phyloP scores from a whole-genome alignment of 805 yeast species.

The Saccharomycopsis babjevae region DNA sequence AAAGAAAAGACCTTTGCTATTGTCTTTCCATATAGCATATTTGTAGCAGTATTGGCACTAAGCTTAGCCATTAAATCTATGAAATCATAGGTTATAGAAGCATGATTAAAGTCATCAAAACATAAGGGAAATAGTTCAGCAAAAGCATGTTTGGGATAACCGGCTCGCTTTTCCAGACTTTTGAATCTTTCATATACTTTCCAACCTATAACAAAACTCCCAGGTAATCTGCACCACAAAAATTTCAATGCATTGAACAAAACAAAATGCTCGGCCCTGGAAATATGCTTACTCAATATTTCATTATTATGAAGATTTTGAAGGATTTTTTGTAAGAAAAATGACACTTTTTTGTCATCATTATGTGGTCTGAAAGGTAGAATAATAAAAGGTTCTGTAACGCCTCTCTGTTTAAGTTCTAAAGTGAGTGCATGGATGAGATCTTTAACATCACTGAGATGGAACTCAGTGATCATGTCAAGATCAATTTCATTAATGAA shows the following conservation, averaged over 20 bases:
- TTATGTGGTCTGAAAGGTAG: slow-evolving; percentile 70
- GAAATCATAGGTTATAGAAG: slow-evolving; percentile 85
- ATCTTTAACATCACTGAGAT: slow-evolving; percentile 53
- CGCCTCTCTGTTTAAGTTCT: slow-evolving; percentile 59
- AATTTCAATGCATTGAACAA: slow-evolving; percentile 68
- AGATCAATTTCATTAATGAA: slow-evolving; percentile 17
- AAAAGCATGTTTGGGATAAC: slow-evolving; percentile 65
- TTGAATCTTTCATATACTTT: slow-evolving; percentile 65
- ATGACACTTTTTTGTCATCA: slow-evolving; percentile 48
- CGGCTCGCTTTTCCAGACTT: slow-evolving; percentile 50
- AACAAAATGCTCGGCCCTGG: slow-evolving; percentile 54
- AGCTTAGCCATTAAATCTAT: slow-evolving; percentile 42
- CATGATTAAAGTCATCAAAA: slow-evolving; percentile 74
- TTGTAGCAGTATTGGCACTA: slow-evolving; percentile 68
- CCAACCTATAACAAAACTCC: slow-evolving; percentile 78
- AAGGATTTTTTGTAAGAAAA: slow-evolving; percentile 44
- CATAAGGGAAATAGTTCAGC: slow-evolving; percentile 77
- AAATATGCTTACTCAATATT: slow-evolving; percentile 32
- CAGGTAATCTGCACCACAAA: slow-evolving; percentile 79
- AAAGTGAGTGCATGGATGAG: slow-evolving; percentile 62
- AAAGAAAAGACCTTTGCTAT: slow-evolving; percentile 72
- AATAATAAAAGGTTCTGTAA: slow-evolving; percentile 62
- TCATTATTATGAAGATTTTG: slow-evolving; percentile 24
- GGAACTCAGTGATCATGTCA: slow-evolving; percentile 31
- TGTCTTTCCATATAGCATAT: slow-evolving; percentile 71